Evolutionary conservation across 768 basidiomycete species (phyloP), one percentile per base, ranked within the genome.

Genomic region (Termitomyces sp.): DNA sequence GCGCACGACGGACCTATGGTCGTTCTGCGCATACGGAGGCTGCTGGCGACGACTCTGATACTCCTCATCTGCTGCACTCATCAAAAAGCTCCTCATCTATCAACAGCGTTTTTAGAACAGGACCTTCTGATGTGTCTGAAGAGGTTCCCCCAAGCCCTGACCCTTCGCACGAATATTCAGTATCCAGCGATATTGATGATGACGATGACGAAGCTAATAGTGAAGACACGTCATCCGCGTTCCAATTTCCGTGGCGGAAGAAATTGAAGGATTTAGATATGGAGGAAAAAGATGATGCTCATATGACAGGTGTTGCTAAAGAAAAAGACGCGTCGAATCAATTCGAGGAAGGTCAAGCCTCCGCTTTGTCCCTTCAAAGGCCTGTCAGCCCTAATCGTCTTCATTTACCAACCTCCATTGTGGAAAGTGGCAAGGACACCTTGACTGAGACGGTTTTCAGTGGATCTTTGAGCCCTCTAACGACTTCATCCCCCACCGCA

Each of bases 1-100:
- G 80, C 49, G 67, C 77, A 3, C 52, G 69, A 32, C 73, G 75
- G 50, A 82, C 78, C 1, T 83, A 83, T 71, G 80, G 81, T n/a
- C 76, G 78, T 49, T 70, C 74, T 63, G 73, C 72, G 56, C 60
- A 46, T 43, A 47, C 47, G 45, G 71, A 70, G 47, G 59, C 66
- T 62, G 49, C 50, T 38, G 67, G 59, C 51, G 68, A 73, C 37
- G 75, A 69, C 38, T 46, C 65, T 40, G 68, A 70, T 60, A 62
- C 63, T 42, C 70, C 72, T 7, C 56, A 67, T 56, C 42, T 56
- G 14, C 60, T 71, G n/a, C 60, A 60, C 9, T 38, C 25, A 32
- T 67, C 69, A 11, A 66, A 65, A 38, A 54, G 62, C 58, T 66
- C 66, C 15, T 63, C 64, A 15, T 70, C 75, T 14, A 69, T 65